Evolutionary conservation across 164 flowering plant species (phyloP), one percentile per base, ranked within the genome.

Genomic region (Kalanchoe fedtschenkoi): DNA sequence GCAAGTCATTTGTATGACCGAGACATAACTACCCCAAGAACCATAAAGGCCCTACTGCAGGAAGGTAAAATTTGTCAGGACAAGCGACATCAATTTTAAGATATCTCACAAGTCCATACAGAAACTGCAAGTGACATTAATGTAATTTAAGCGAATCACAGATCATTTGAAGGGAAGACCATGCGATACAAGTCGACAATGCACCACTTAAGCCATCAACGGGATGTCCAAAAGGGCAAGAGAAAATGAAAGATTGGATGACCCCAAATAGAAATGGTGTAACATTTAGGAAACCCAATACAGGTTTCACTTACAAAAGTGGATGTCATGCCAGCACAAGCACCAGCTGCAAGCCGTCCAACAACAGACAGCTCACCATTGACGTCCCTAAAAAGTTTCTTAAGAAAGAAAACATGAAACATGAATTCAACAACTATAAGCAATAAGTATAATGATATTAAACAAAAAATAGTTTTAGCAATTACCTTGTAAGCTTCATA

Each of bases 251-350:
- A 4, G n/a, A 51, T 32, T 34, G 34, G 24, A 65, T 22, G 21
- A 8, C 47, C 51, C 34, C 24, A 9, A 11, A 22, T 22, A 39
- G 24, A 5, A 62, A 42, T 62, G 30, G 24, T 7, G 5, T 9
- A 22, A 24, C 24, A 19, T 35, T 38, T 22, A 42, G 29, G 22
- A n/a, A n/a, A 44, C 16, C 22, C 37, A 33, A 38, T 22, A 16
- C 21, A 57, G 26, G 16, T 58, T 16, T 32, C 43, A 75, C 92
- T 81, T 77, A 93, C 99, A 69, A 93, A 77, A 75, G 97, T 90
- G 37, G 99, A 90, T 41, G 99, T 90, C 97, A 93, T 93, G 84
- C 97, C 99, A 71, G 96, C 99, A 84, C 95, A 88, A 70, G 96
- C 97, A 68, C 99, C 99, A 15, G 97, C 96, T 14, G 85, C 89